Conservation (phyloP, 1,139 yeast genomes). For the Lodderomyces beijingensis region DNA sequence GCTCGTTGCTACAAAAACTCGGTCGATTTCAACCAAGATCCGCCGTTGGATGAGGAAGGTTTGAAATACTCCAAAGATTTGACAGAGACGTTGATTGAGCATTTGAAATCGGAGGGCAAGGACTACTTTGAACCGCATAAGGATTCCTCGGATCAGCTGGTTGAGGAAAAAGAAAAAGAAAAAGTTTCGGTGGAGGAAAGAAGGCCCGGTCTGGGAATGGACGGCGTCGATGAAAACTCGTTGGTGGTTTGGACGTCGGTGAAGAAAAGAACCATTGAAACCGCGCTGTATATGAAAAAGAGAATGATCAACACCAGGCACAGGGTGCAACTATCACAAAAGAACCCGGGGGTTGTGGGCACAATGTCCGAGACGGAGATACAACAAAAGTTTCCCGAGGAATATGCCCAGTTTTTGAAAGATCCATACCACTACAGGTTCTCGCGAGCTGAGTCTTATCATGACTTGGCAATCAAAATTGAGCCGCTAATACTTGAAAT, state of each 20-base stretch:
- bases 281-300: constrained; percentile 64
- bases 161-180: constrained; percentile 7
- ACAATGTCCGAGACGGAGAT: constrained; percentile 61
- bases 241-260: constrained; percentile 91
- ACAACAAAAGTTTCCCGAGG: constrained; percentile 57
- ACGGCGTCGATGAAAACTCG: constrained; percentile 45
- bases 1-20: constrained; percentile 73
- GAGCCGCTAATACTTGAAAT: constrained; percentile 91
- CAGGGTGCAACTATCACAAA: constrained; percentile 78
- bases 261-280: constrained; percentile 74
- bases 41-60: constrained; percentile 62
- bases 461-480: constrained; percentile 89
- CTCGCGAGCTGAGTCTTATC: constrained; percentile 91
- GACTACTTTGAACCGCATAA: constrained; percentile 19
- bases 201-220: constrained; percentile 47
- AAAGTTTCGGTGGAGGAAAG: constrained; percentile 24
- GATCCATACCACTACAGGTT: constrained; percentile 94
- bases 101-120: constrained; percentile 30
- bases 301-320: constrained; percentile 61
- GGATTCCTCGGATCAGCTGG: neutral
- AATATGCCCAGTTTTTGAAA: constrained; percentile 55
- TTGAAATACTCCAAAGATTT: constrained; percentile 46
- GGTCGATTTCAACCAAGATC: constrained; percentile 55
- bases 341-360: constrained; percentile 88
- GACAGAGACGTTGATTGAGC: constrained; percentile 32